phyloP scores from a whole-genome alignment of 164 flowering plant genomes.

The Vitis rupestris region DNA sequence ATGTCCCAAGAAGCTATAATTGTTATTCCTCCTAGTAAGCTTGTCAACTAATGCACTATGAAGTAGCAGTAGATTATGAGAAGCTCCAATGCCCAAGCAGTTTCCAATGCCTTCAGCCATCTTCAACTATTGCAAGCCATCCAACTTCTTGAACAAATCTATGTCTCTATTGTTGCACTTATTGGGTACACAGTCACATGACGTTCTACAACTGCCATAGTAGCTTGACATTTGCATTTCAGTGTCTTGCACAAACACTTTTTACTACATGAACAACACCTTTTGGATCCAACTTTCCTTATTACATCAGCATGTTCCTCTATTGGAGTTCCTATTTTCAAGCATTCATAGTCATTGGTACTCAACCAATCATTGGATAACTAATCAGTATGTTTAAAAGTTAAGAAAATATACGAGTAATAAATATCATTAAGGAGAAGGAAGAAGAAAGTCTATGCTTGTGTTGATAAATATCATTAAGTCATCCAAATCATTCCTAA shows the following conservation, averaged over 20 bases:
- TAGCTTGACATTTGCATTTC: conserved; percentile 71
- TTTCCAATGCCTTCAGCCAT: no score
- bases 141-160: background rate
- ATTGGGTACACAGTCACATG: conserved; percentile 55
- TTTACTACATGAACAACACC: conserved; percentile 68
- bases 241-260: conserved; percentile 61
- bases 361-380: background rate
- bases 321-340: conserved; percentile 18
- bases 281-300: conserved; percentile 9
- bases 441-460: no score
- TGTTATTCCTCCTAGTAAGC: conserved; percentile 37
- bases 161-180: conserved; percentile 65
- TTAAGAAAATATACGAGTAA: no score
- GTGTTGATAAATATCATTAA: no score
- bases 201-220: conserved; percentile 40
- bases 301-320: conserved; percentile 9
- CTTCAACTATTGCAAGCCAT: no score
- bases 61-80: conserved; percentile 76
- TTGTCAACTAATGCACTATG: conserved; percentile 62
- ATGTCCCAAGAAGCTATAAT: background rate
- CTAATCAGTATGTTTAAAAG: no score
- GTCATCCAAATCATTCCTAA: no score
- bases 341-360: conserved; percentile 8
- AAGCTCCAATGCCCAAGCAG: conserved; percentile 24
- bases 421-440: no score